These are phyloP conservation scores for Plasmodium falciparum DNA, from an alignment of 169 alveolate species.

Conservation along the genomic window DNA sequence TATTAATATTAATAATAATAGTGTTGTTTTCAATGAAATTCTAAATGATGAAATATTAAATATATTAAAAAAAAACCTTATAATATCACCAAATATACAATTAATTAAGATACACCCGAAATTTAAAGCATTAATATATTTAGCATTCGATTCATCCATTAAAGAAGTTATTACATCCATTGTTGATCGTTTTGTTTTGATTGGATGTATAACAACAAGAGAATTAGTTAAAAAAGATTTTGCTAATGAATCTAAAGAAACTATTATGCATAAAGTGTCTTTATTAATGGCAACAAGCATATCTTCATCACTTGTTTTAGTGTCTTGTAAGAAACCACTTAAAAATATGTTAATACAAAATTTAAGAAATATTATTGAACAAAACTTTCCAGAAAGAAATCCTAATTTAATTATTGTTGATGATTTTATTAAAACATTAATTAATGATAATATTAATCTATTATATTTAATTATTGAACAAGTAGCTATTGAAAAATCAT, in stretches of 20 bases:
- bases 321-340: constrained; percentile 91
- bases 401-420: constrained; percentile 78
- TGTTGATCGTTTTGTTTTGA: constrained; percentile 90
- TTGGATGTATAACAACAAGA: constrained; percentile 95
- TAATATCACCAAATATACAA: constrained; percentile 40
- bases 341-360: constrained; percentile 83
- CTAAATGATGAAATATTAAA: constrained; percentile 45
- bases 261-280: constrained; percentile 91
- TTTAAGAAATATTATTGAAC: constrained; percentile 36
- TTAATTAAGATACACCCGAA: constrained; percentile 27
- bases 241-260: constrained; percentile 93
- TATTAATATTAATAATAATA: not conserved
- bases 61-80: constrained; percentile 51
- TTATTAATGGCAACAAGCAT: constrained; percentile 91
- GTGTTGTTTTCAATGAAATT: constrained; percentile 25
- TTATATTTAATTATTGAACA: constrained; percentile 85
- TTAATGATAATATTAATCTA: constrained; percentile 85
- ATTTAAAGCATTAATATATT: constrained; percentile 28
- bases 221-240: constrained; percentile 95
- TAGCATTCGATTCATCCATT: constrained; percentile 65
- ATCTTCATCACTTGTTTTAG: constrained; percentile 95
- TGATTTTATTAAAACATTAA: constrained; percentile 78
- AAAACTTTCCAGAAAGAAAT: constrained; percentile 33
- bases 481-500: constrained; percentile 83
- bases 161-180: constrained; percentile 61